Evolutionary conservation across 768 basidiomycete species (phyloP), one percentile per base, ranked within the genome.

Genomic region (Leucocoprinus sp.): DNA sequence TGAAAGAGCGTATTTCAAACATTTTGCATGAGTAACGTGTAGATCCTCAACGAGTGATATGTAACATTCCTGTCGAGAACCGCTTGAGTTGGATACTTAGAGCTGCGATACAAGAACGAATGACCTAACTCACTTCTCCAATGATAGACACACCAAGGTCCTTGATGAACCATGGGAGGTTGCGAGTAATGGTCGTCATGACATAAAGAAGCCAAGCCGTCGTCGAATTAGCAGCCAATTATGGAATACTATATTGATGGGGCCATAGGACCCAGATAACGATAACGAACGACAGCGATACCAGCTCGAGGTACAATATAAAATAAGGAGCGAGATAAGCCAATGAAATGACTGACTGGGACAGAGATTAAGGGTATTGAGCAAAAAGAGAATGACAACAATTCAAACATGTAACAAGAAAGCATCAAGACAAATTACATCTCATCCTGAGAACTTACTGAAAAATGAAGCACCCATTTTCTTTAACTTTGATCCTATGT

Each of bases 1-100:
- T 3, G 92, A 95, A 47, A 95, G 60, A 0, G 89, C 77, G 63
- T 91, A 89, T 64, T 92, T 93, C 59, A 97, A 69, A 62, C 95
- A 98, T 51, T 84, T 70, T 7, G 80, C 68, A 61, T 95, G 83
- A 15, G 55, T 51, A 21, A 96, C 54, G 62, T 96, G 65, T 45
- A 95, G 74, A 61, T 97, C 78, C 66, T 88, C 87, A 33, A 97
- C 78, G 17, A 96, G 77, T 50, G 87, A 84, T 39, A 75, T 71
- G 68, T 95, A 97, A 63, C 93, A 97, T 75, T 86, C 76, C 90
- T 93, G 48, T 7, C n/a, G 12, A 31, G 17, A 29, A 14, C 21
- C 28, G 29, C 33, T 48, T 42, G 14, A 42, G 17, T 26, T 19
- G 45, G 27, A 34, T 18, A 15, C 19, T 15, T 23, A 12, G 23